Conservation (phyloP, 805 yeast species). For the Scheffersomyces lignosus region DNA sequence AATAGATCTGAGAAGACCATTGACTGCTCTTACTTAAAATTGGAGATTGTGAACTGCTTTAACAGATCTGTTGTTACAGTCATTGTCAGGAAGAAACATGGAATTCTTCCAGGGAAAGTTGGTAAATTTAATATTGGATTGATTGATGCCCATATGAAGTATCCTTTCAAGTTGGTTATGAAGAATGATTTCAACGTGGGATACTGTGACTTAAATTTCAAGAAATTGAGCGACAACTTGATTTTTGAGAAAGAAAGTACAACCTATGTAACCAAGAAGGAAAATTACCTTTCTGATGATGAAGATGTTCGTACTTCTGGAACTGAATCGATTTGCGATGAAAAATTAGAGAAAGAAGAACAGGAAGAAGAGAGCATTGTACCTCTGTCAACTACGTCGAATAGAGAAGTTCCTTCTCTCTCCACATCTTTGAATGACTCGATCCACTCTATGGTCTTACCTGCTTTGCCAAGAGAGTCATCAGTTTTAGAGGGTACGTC, state of each 20-base stretch:
- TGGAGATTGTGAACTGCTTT: slow-evolving; percentile 31
- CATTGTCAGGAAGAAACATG: slow-evolving; percentile 30
- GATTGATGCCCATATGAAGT: slow-evolving; percentile 30
- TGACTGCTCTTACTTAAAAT: slow-evolving; percentile 29
- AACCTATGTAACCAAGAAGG: neutral
- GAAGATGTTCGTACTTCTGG: slow-evolving; percentile 6
- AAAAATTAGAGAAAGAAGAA: slow-evolving; percentile 8
- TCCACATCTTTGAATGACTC: slow-evolving; percentile 14
- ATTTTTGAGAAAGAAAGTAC: slow-evolving; percentile 5
- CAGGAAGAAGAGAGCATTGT: slow-evolving; percentile 2
- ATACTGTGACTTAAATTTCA: slow-evolving; percentile 20
- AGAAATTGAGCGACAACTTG: slow-evolving; percentile 23
- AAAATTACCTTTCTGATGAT: neutral
- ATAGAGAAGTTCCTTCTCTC: no score
- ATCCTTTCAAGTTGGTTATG: slow-evolving; percentile 32
- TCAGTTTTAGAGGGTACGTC: slow-evolving; percentile 12
- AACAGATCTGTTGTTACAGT: slow-evolving; percentile 25
- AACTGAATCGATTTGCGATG: slow-evolving; percentile 5
- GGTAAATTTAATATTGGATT: slow-evolving; percentile 35
- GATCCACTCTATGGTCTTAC: slow-evolving; percentile 29
- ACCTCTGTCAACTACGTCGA: no score
- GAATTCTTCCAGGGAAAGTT: slow-evolving; percentile 29
- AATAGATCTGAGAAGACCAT: slow-evolving; percentile 26
- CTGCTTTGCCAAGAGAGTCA: slow-evolving; percentile 30
- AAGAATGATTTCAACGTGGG: slow-evolving; percentile 18